Evolutionary conservation across 2,329 filamentous ascomycete species (phyloP).

Genomic region (Xylaria polymorpha): DNA sequence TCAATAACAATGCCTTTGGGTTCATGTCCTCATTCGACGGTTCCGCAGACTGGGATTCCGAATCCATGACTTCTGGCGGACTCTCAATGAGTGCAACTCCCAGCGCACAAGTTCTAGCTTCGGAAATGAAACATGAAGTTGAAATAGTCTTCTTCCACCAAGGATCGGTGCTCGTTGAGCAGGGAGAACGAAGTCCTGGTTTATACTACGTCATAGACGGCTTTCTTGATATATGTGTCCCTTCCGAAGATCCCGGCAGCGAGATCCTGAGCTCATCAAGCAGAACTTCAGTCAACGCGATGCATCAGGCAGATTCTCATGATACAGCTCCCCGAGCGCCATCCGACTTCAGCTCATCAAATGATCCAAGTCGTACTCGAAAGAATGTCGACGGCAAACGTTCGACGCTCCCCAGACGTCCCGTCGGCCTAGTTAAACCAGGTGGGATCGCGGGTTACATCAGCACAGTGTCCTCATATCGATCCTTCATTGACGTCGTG

Average conservation of each 20-base stretch:
- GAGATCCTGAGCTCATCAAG: slow-evolving; percentile 56
- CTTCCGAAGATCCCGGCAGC: slow-evolving; percentile 67
- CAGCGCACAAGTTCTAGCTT: slow-evolving; percentile 73
- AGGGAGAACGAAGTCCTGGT: slow-evolving; percentile 95
- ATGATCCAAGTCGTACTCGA: slow-evolving; percentile 55
- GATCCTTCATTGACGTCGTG: slow-evolving; percentile 95
- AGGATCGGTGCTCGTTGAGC: slow-evolving; percentile 92
- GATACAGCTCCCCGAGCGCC: slow-evolving; percentile 38
- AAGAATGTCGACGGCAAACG: slow-evolving; percentile 44
- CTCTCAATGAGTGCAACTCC: slow-evolving; percentile 70
- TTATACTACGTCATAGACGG: slow-evolving; percentile 98
- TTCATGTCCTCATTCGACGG: slow-evolving; percentile 88
- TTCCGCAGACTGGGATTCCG: slow-evolving; percentile 82
- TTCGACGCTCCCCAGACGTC: slow-evolving; percentile 60
- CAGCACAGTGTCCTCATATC: slow-evolving; percentile 91
- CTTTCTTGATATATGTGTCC: slow-evolving; percentile 93
- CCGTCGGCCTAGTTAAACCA: slow-evolving; percentile 91
- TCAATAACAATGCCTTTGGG: slow-evolving; percentile 86
- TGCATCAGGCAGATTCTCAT: slow-evolving; percentile 50
- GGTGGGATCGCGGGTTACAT: slow-evolving; percentile 95
- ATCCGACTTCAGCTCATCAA: slow-evolving; percentile 40
- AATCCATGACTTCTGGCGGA: slow-evolving; percentile 81
- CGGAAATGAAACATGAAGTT: slow-evolving; percentile 89
- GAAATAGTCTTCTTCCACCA: slow-evolving; percentile 98
- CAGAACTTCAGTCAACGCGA: slow-evolving; percentile 52